Evolutionary conservation across 1,139 yeast genomes (phyloP), one percentile per base, ranked within the genome.

Genomic region (Magnusiomyces tetraspermus): DNA sequence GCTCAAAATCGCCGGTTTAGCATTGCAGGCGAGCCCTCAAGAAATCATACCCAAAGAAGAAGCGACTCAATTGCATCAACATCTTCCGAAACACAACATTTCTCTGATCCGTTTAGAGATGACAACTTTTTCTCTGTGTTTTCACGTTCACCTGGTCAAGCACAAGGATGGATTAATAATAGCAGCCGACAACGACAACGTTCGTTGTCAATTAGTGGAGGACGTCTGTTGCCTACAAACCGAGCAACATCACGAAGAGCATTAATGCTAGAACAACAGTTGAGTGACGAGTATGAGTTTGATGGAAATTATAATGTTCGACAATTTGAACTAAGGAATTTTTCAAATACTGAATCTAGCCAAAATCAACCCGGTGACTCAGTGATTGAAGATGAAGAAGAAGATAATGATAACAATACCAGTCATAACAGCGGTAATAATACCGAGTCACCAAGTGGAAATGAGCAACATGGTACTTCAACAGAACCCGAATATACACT

Each of bases 171-270:
- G 3, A 17, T 17, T 26, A 4, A 19, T 21, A 8, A 30, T 48
- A 5, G 19, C 28, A n/a, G 41, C 23, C 22, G 23, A 23, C 36
- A 13, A 30, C 46, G 21, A n/a, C 11, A 19, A 3, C 17, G 46
- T 13, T 43, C 46, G 17, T 36, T n/a, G 19, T 43, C 46, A 13
- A 17, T 43, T 30, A 22, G 36, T 13, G 22, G 43, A 6, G 43
- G 43, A n/a, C 5, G 19, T 4, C 13, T 15, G 5, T 21, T 45
- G 24, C 33, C 48, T 21, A 45, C 48, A 2, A 45, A 31, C 10
- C 38, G 38, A 19, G 48, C 48, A 31, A 31, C 48, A 5, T 30
- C 48, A 19, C 38, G 48, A 19, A 10, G 48, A 17, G 19, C 48
- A 15, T 33, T 45, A 13, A 15, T 45, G 37, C 24, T 31, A 10